These are phyloP conservation scores for Stephania yunnanensis DNA, from an alignment of 164 flowering plant species.

Conservation along the genomic window DNA sequence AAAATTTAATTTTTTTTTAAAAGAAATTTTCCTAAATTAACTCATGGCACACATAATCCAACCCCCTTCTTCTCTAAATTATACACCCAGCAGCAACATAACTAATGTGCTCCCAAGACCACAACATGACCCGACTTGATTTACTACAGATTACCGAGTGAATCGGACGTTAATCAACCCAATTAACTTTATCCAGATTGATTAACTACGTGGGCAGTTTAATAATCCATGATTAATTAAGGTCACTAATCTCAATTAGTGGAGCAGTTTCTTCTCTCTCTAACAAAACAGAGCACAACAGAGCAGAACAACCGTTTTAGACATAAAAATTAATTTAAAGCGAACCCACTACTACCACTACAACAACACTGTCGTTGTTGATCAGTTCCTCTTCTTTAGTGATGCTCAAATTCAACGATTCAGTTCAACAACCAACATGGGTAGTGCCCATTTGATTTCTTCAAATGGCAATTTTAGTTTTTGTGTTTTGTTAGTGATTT, in stretches of 20 bases:
- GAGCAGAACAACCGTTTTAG: not conserved
- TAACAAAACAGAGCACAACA: no score
- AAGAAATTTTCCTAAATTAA: no score
- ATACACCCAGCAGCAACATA: not conserved
- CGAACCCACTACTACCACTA: slow-evolving; percentile 1
- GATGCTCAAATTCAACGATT: not conserved
- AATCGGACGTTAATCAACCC: not conserved
- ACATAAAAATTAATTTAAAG: not conserved
- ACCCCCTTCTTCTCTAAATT: no score
- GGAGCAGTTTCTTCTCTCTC: not conserved
- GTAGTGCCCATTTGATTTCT: not conserved
- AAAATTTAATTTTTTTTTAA: no score
- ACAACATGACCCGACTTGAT: not conserved
- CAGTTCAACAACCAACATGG: not conserved
- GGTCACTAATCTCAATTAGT: not conserved
- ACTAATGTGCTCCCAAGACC: not conserved
- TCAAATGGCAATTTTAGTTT: not conserved
- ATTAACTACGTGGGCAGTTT: not conserved
- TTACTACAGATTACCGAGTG: not conserved
- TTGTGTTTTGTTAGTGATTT: not conserved
- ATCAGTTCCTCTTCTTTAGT: not conserved
- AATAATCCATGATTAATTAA: not conserved
- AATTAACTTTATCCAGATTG: no score
- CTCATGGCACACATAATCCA: no score
- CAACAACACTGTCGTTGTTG: not conserved